Percentiles rank a stretch among this genome's conserved stretches.
These are phyloP conservation scores for Astragalus membranaceus DNA, from an alignment of 306 rosid species.

Conservation along the genomic window DNA sequence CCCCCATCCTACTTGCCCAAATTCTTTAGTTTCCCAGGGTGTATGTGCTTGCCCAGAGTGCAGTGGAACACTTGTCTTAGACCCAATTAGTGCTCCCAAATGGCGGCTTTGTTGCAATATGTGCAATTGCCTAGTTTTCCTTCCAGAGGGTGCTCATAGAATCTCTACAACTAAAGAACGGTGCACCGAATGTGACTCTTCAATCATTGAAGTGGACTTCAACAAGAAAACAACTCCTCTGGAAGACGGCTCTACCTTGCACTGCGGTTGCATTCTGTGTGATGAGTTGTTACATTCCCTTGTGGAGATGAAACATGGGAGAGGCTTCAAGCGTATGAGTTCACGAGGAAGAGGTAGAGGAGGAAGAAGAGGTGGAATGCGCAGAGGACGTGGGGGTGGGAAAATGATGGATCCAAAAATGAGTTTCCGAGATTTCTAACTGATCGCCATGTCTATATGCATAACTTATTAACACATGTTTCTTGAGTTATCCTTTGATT, in stretches of 20 bases:
- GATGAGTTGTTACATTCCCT: constrained; percentile 91
- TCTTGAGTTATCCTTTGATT: constrained; percentile 3
- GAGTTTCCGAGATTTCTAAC: constrained; percentile 86
- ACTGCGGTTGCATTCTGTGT: constrained; percentile 82
- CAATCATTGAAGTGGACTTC: constrained; percentile 81
- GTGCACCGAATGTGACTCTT: constrained; percentile 78
- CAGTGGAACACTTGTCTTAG: constrained; percentile 82
- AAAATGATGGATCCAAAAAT: constrained; percentile 71
- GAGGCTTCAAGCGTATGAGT: constrained; percentile 40
- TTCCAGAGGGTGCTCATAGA: constrained; percentile 90
- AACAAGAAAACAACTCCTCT: constrained; percentile 91
- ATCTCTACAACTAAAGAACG: constrained; percentile 66
- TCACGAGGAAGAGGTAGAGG: constrained; percentile 82
- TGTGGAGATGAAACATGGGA: constrained; percentile 84
- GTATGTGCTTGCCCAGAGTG: constrained; percentile 97
- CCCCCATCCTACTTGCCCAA: constrained; percentile 89
- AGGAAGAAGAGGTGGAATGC: constrained; percentile 39
- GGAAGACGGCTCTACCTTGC: constrained; percentile 74
- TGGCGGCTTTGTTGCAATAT: constrained; percentile 83
- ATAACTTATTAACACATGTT: not conserved
- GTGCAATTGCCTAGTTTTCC: constrained; percentile 86
- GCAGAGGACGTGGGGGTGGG: constrained; percentile 55
- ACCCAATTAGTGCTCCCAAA: constrained; percentile 86
- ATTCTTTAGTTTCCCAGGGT: constrained; percentile 75
- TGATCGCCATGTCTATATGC: not conserved